These are phyloP conservation scores for Tylopilus cervinicoccineus DNA, from an alignment of 768 basidiomycete species.

Conservation along the genomic window DNA sequence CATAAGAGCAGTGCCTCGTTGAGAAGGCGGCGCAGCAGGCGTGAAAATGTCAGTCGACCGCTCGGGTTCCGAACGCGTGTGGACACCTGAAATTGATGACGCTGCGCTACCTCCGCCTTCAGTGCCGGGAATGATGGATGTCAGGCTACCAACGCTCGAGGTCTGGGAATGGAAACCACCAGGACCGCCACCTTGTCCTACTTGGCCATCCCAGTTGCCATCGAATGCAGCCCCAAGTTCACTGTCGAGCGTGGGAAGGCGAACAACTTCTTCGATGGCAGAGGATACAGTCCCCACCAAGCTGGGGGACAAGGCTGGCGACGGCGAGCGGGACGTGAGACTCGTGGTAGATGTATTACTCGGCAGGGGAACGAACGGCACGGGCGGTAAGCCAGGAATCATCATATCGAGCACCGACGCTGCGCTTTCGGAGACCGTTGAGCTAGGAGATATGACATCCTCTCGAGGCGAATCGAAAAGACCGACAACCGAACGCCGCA, in stretches of 20 bases:
- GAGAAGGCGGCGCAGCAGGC: constrained; percentile 5
- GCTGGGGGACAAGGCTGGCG: constrained; percentile 12
- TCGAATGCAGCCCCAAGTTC: constrained; percentile 56
- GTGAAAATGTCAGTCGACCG: constrained; percentile 1
- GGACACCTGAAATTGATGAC: constrained; percentile 9
- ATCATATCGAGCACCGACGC: constrained; percentile 28
- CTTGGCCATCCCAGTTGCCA: constrained; percentile 15
- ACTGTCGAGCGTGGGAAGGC: constrained; percentile 44
- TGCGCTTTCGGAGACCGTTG: constrained; percentile 12
- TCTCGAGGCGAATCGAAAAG: constrained; percentile 46
- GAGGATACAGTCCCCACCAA: constrained; percentile 7
- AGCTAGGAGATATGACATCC: constrained; percentile 4
- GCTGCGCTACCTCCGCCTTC: constrained; percentile 10
- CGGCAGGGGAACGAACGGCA: constrained; percentile 32
- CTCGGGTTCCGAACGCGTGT: background rate
- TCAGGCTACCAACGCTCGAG: constrained; percentile 53
- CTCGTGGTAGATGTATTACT: constrained; percentile 20
- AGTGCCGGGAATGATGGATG: constrained; percentile 29
- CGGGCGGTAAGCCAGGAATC: constrained; percentile 33
- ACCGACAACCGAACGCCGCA: constrained; percentile 56
- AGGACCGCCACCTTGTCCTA: constrained; percentile 19
- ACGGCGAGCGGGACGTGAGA: constrained; percentile 18
- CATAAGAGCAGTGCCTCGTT: constrained; percentile 2
- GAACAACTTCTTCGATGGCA: background rate
- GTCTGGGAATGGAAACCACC: constrained; percentile 46